phyloP scores from a whole-genome alignment of 1,139 yeast genomes.

The Suhomyces ambrosiae region DNA sequence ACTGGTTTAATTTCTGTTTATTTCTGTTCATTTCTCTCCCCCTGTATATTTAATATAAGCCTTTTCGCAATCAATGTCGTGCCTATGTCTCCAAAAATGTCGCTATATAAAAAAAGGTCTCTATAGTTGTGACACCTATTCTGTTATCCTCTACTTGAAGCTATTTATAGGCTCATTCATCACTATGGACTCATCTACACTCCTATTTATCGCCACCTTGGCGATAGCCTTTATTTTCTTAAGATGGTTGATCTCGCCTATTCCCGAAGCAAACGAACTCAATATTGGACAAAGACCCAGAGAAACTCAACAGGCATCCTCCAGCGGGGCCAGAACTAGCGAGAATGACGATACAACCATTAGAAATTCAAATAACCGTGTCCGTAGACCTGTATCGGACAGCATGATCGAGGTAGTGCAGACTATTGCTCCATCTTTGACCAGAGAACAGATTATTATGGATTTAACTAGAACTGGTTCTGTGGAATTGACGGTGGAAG shows the following conservation, averaged over 20 bases:
- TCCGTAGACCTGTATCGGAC: constrained; percentile 63
- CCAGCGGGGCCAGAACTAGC: constrained; percentile 18
- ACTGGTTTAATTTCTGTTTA: no score
- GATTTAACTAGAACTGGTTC: constrained; percentile 73
- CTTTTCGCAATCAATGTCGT: background rate
- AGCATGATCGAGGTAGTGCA: constrained; percentile 88
- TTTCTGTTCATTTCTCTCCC: constrained; percentile 1
- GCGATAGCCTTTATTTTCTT: constrained; percentile 56
- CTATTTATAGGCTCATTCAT: background rate
- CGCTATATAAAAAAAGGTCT: background rate
- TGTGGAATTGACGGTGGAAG: constrained; percentile 77
- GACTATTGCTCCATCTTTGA: constrained; percentile 74
- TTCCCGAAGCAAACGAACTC: constrained; percentile 41
- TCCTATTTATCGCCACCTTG: constrained; percentile 51
- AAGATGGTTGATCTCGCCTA: constrained; percentile 63
- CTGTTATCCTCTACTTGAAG: no score
- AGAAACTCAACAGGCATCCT: constrained; percentile 12
- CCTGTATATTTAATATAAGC: constrained; percentile 1
- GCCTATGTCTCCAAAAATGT: background rate
- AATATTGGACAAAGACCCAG: constrained; percentile 19
- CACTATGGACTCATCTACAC: constrained; percentile 55
- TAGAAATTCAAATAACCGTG: constrained; percentile 29
- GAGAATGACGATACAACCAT: constrained; percentile 21
- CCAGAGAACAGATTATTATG: constrained; percentile 67
- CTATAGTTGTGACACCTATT: no score